Evolutionary conservation across 306 rosid genomes (phyloP).

Genomic region (Chamaecrista fasciculata): DNA sequence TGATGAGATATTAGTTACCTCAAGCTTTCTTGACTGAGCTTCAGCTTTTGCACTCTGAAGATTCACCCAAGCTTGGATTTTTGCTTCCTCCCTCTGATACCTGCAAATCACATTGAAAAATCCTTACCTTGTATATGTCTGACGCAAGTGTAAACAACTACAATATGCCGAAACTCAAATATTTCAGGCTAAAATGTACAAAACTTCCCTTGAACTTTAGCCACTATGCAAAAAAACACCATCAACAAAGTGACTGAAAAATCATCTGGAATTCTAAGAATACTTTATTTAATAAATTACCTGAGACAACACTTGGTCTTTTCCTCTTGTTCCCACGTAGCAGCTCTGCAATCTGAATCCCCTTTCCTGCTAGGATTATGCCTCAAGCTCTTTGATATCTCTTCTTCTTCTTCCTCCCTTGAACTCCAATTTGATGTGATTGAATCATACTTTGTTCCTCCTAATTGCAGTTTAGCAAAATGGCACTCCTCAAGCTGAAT

Average conservation of each 20-base stretch:
- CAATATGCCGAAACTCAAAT: conserved; percentile 2
- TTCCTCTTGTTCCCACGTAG: conserved; percentile 89
- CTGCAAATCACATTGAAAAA: conserved; percentile 39
- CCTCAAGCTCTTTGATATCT: conserved; percentile 89
- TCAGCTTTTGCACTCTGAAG: conserved; percentile 98
- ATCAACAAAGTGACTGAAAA: too few species aligned
- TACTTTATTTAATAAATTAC: too few species aligned
- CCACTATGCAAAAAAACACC: too few species aligned
- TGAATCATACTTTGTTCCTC: conserved; percentile 73
- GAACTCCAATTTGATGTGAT: conserved; percentile 85
- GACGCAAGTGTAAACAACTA: conserved; percentile 1
- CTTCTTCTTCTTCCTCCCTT: conserved; percentile 92
- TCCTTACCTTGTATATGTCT: conserved; percentile 2
- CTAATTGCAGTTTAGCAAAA: conserved; percentile 71
- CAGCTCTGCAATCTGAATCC: conserved; percentile 62
- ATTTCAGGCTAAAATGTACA: too few species aligned
- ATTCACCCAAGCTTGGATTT: conserved; percentile 94
- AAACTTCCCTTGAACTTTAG: too few species aligned
- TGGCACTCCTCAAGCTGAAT: conserved; percentile 82
- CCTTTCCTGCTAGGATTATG: conserved; percentile 60
- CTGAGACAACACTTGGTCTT: conserved; percentile 77
- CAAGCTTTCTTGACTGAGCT: conserved; percentile 94
- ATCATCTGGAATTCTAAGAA: too few species aligned
- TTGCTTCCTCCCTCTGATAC: conserved; percentile 97
- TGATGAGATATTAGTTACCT: conserved; percentile 54